Base-by-base conservation (phyloP, 2,329 filamentous ascomycete species). In the Xylaria sp. region DNA sequence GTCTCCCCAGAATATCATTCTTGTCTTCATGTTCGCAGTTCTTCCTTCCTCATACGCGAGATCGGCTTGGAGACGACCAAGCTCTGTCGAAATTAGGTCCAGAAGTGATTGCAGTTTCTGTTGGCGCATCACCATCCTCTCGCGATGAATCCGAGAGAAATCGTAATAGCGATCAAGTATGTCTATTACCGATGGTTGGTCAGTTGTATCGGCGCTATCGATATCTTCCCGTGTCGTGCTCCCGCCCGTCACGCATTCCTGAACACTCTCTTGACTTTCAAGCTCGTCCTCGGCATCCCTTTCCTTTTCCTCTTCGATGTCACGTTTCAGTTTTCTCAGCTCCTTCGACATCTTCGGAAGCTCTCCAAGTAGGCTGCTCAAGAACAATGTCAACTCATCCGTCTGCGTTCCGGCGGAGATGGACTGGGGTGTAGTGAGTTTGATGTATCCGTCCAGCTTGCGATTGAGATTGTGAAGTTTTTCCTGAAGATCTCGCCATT, bases 21-120 rank as follows among this genome's bases (percentile, higher is more conserved):
- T 61, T 7, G 39, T 61, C 60, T 6, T 45, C 50, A 69, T 58
- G 27, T 62, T 55, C 11, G 51, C 30, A 4, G 58, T 56, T 32
- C 61, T 57, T 12, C 54, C 51, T 32, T 65, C 12, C 24, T 68
- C 61, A 34, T 59, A 59, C 8, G 11, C 17, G 8, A 68, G 30
- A 24, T 68, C 61, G n/a, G 21, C 36, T 21, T 58, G 68, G 30
- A 68, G 62, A 21, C 58, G 62, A 21, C 34, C 24, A 17, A 70
- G 24, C 56, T 65, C 65, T 19, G 11, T 56, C 24, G 32, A 57
- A 17, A 21, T 51, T 24, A 55, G 11, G 17, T 57, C n/a, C 21
- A 70, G n/a, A 24, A 68, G 54, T 14, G 2, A 17, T 24, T 63
- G 61, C 19, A 70, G n/a, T 30, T 45, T 65, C 27, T 53, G 34